Percentiles rank a stretch among this genome's conserved stretches.
Conservation (phyloP, 352 stramenopile species). For the Globisporangium middletonii region DNA sequence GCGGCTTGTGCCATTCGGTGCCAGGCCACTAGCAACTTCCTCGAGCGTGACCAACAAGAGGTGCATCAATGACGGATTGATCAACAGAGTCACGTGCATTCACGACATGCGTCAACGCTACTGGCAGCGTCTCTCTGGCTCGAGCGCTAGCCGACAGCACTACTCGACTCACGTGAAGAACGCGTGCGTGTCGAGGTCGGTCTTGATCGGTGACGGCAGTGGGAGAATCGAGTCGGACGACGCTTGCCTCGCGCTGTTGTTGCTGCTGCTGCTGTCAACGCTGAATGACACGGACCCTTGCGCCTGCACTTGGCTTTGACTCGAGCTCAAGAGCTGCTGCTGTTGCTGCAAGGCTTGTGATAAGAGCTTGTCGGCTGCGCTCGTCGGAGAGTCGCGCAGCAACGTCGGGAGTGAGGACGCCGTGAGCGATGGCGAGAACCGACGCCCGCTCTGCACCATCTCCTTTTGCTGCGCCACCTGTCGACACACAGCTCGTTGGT, state of each 20-base stretch:
- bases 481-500: not conserved
- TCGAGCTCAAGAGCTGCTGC: too few species aligned
- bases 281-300: too few species aligned
- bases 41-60: too few species aligned
- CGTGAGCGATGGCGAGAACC: constrained; percentile 6
- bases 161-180: constrained; percentile 66
- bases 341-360: too few species aligned
- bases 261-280: not conserved
- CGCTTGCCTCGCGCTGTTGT: not conserved
- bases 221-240: constrained; percentile 11
- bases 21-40: too few species aligned
- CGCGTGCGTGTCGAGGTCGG: constrained; percentile 74
- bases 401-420: constrained; percentile 17
- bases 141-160: not conserved
- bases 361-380: not conserved
- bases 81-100: too few species aligned
- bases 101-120: not conserved
- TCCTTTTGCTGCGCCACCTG: constrained; percentile 69
- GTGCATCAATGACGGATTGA: too few species aligned
- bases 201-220: constrained; percentile 79
- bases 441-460: constrained; percentile 45
- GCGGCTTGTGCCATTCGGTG: too few species aligned
- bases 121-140: not conserved
- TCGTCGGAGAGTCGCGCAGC: constrained; percentile 1
- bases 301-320: too few species aligned